Base-by-base conservation (phyloP, 179 eudicot species). In the Silene noctiflora region DNA sequence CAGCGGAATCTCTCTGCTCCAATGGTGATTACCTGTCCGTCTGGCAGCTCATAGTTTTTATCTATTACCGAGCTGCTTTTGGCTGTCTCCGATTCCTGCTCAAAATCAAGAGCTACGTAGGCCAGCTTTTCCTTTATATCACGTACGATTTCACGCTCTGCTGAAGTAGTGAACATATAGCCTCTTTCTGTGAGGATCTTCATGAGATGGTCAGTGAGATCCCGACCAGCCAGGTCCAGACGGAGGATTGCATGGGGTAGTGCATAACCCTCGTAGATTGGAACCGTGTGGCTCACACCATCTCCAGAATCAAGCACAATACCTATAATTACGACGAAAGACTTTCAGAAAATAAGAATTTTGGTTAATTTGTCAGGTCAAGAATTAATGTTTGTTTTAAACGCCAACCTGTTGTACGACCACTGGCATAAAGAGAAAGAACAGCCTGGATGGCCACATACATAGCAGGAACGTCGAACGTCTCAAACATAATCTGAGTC, bases 381-480 rank as follows among this genome's bases (percentile, higher is more conserved):
- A 17, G 17, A 77, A 6, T 9, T 2, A 20, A 20, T 62, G 14
- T 3, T 14, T 4, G 11, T 25, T 64, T 27, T 29, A 0, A 13
- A 1, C 60, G 74, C 78, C n/a, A 29, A 89, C 89, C 91, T 82
- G 95, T 90, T 75, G 95, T 90, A 76, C 92, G 92, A 73, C 95
- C 95, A 88, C 92, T 88, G 77, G 95, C 95, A 74, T 88, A 90
- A 16, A 90, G 87, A 69, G 95, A 90, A 35, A 90, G 92, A 35
- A 88, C 95, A 12, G 92, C 95, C 85, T 90, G 92, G 65, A 90
- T 90, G 73, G 95, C 95, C 59, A 90, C 92, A 83, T 90, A 90
- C 95, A 90, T 90, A 29, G 95, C 95, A 42, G 92, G 95, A 46
- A 88, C 92, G 75, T 90, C 88, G 84, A 90, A 90, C 7, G 94